Evolutionary conservation across 805 yeast genomes (phyloP).

Genomic region (Schwanniomyces vanrijiae): DNA sequence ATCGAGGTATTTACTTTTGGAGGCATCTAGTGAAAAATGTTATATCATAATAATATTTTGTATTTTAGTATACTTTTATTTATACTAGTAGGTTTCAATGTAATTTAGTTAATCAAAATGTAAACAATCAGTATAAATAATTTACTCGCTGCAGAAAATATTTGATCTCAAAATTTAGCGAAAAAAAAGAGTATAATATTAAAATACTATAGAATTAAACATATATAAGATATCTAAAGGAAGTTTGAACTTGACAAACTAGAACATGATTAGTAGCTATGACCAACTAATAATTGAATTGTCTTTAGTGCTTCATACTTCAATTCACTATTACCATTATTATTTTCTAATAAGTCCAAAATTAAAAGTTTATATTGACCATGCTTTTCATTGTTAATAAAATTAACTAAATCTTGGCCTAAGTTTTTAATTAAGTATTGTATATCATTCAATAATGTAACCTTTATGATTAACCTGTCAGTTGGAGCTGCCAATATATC

Average conservation of each 20-base stretch:
- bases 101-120: not conserved
- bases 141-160: not conserved
- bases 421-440: slow-evolving; percentile 41
- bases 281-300: slow-evolving; percentile 90
- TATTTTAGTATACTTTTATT: not conserved
- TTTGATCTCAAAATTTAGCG: not conserved
- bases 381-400: slow-evolving; percentile 41
- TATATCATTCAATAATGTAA: slow-evolving; percentile 43
- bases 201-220: not conserved
- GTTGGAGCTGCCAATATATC: slow-evolving; percentile 41
- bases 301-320: slow-evolving; percentile 94
- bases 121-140: not conserved
- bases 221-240: not conserved
- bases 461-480: slow-evolving; percentile 20
- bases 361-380: slow-evolving; percentile 70
- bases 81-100: not conserved
- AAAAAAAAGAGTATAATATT: not conserved
- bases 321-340: slow-evolving; percentile 77
- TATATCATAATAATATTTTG: slow-evolving; percentile 5
- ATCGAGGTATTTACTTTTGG: slow-evolving; percentile 10
- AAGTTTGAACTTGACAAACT: not conserved
- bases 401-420: slow-evolving; percentile 37
- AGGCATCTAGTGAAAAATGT: slow-evolving; percentile 7
- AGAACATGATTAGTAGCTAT: slow-evolving; percentile 47
- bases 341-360: slow-evolving; percentile 73